Conservation (phyloP, 2,329 filamentous ascomycete species). For the Fusarium sp. region DNA sequence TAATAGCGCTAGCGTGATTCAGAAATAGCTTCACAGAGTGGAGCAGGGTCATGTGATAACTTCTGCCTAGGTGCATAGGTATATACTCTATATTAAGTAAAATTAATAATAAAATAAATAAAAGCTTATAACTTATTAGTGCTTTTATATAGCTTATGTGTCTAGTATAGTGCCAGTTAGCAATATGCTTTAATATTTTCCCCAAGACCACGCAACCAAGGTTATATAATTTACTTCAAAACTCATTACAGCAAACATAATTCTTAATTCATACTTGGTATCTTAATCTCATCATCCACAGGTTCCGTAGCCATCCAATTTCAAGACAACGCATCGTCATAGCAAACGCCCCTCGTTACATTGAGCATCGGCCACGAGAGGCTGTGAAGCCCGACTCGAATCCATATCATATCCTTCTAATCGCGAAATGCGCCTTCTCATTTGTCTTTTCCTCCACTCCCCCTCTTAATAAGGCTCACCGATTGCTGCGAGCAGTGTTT, state of each 20-base stretch:
- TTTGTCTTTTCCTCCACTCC: background rate
- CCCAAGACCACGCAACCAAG: background rate
- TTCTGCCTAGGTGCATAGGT: background rate
- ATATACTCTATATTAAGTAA: too few relatives aligned
- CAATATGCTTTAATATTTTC: background rate
- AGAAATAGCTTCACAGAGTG: too few relatives aligned
- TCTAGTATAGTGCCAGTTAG: background rate
- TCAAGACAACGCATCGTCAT: slow-evolving; percentile 10
- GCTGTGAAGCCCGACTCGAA: slow-evolving; percentile 7
- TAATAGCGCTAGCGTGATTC: slow-evolving; percentile 7
- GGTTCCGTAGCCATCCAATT: slow-evolving; percentile 1
- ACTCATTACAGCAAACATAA: background rate
- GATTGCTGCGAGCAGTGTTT: slow-evolving; percentile 76
- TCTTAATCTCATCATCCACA: slow-evolving; percentile 12
- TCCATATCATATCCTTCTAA: slow-evolving; percentile 3
- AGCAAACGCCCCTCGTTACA: slow-evolving; percentile 30
- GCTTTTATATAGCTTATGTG: background rate
- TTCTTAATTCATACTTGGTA: slow-evolving; percentile 21
- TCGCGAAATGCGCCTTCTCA: background rate
- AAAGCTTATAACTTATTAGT: background rate
- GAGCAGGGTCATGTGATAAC: background rate
- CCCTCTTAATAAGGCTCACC: slow-evolving; percentile 54
- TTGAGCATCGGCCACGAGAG: slow-evolving; percentile 20
- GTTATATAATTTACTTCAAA: background rate
- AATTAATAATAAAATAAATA: background rate